Base-by-base conservation (phyloP, 106 monocot genomes). In the Apostasia ramifera region DNA sequence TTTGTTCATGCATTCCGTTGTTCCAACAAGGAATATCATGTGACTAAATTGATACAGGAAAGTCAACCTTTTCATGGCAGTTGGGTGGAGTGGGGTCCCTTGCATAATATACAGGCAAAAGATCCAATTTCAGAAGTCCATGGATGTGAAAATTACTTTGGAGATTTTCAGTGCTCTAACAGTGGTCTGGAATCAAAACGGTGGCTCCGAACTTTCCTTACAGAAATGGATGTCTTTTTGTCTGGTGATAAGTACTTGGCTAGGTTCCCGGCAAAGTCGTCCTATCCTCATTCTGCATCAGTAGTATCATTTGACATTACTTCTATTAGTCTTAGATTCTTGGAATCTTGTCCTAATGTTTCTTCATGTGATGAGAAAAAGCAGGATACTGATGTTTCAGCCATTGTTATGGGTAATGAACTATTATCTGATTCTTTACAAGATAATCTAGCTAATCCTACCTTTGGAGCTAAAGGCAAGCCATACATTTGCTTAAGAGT, bases 21-120 rank as follows among this genome's bases (percentile, higher is more conserved):
- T 70, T 40, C 37, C 47, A 40, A 67, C 44, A 68, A 9, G 65
- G 55, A n/a, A 41, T 41, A 15, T 72, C 51, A 72, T 55, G 57
- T 10, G 3, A 42, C 44, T 61, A 59, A 81, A 43, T 59, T 70
- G 46, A 13, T 56, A 40, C 59, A 53, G 43, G 76, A 80, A 60
- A 66, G 9, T 68, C 78, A 46, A 55, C 47, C 68, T 67, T 40
- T 71, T 9, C 37, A 57, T 68, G 89, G 97, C 55, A 85, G 77
- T 37, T 97, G 97, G 92, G 81, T 85, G 44, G 79, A 85, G 44
- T 97, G 97, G 97, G 84, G 81, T 8, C 82, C 86, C 40, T 52
- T 58, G 78, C 37, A 60, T 59, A n/a, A 47, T 58, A n/a, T 53
- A 44, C 61, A 59, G 8, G 55, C 41, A 57, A 55, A 80, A 63